Base-by-base conservation (phyloP, 2,329 filamentous ascomycete species). In the Aspergillus sp. region DNA sequence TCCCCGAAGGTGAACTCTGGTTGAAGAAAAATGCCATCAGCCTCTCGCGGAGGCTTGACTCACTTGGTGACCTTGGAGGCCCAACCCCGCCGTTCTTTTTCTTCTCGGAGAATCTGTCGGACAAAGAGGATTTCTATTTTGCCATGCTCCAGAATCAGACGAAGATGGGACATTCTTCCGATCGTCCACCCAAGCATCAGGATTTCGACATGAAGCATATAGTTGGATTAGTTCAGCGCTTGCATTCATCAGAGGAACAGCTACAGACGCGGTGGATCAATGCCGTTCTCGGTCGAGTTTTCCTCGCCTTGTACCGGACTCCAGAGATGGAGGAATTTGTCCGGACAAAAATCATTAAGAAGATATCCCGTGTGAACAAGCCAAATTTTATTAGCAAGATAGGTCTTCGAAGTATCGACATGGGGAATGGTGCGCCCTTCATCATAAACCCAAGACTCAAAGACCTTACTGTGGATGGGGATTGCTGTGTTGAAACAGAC, bases 61-160 rank as follows among this genome's bases (percentile, higher is more conserved):
- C 74, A 27, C 79, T 79, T 24, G 77, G 78, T 24, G 85, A 88
- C 35, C 66, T 81, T 27, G 77, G 81, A 3, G 82, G 84, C 35
- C 70, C 83, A 3, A 87, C 90, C 6, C 93, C 90, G 65, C 92
- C 95, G 0, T 98, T 97, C 76, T 98, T 88, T 70, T 80, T 99
- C 4, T 99, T 98, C 74, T 96, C 91, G 0, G 92, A 98, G 64
- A 96, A 96, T 68, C 91, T 91, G 72, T 96, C 93, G 0, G 91
- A 95, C 47, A 99, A 99, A 74, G 95, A 99, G 74, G 95, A 99
- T 72, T 98, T 99, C 75, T 99, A 99, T 73, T 93, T 96, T 75
- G 90, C 93, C 12, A 80, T 99, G 65, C 80, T 99, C 40, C 87
- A 88, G 66, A 96, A 93, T 62, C 90, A 96, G 70, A 88, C 92